Evolutionary conservation across 768 basidiomycete genomes (phyloP), one percentile per base, ranked within the genome.

Genomic region (Mycena albidolilacea): DNA sequence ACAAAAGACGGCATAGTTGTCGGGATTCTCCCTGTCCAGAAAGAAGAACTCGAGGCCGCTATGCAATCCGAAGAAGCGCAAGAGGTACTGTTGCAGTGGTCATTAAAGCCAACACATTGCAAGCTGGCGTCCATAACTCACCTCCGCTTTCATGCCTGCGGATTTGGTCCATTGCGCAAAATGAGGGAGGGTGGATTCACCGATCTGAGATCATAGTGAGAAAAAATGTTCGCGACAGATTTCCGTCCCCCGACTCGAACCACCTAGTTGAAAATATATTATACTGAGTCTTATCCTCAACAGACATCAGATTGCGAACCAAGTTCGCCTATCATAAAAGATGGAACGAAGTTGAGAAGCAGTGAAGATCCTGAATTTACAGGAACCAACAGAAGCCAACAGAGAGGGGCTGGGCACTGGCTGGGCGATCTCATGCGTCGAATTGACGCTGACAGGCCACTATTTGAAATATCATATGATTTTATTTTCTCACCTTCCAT

Each of bases 171-270:
- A 70, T 67, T 65, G 55, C 2, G 73, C 63, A 52, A 70, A 74
- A 17, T 65, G 70, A 35, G 73, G 64, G 39, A 74, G 73, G 1
- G 73, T 74, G 30, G 73, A 74, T 71, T 74, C 73, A 7, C 73
- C 73, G 41, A 74, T 74, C 52, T 74, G 37, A 14, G 30, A 37
- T 6, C 17, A 7, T 7, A n/a, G 50, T 50, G 7, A 21, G 50
- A 50, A 50, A 12, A 9, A 50, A 50, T n/a, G 50, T 50, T 50
- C 21, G 9, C n/a, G 50, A 21, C 17, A 17, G 46, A 50, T 50
- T 46, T 50, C 12, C 50, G n/a, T 50, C 1, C 50, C 50, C 19
- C 50, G 50, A 50, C 50, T 50, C n/a, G 7, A 11, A 21, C 50
- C n/a, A n/a, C 50, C n/a, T n/a, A n/a, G n/a, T n/a, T n/a, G n/a